Conservation (phyloP, 768 basidiomycete genomes). For the Mycena filopes region DNA sequence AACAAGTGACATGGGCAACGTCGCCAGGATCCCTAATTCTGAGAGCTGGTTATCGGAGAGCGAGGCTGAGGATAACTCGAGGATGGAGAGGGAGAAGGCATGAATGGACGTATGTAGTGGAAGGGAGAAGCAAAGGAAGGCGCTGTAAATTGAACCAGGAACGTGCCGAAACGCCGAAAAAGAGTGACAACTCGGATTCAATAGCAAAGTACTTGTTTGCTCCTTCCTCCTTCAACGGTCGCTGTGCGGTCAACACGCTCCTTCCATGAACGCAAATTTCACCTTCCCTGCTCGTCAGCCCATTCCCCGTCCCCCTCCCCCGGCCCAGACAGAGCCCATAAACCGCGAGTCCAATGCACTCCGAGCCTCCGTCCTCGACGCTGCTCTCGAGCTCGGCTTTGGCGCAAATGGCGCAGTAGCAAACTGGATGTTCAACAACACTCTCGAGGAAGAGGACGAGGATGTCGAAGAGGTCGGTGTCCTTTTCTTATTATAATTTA, state of each 20-base stretch:
- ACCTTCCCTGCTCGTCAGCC: slow-evolving; percentile 44
- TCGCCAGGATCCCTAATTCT: too few species aligned
- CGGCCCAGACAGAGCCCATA: slow-evolving; percentile 28
- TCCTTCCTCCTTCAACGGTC: slow-evolving; percentile 5
- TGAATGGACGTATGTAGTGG: too few species aligned
- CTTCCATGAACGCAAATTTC: slow-evolving; percentile 46
- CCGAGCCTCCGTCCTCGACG: slow-evolving; percentile 80
- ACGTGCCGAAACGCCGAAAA: not conserved
- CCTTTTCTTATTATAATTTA: not conserved
- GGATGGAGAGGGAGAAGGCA: too few species aligned
- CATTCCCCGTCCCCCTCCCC: slow-evolving; percentile 36
- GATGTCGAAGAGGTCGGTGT: slow-evolving; percentile 46
- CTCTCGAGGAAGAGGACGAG: slow-evolving; percentile 67
- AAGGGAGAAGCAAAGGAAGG: too few species aligned
- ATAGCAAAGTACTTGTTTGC: too few species aligned
- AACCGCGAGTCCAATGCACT: slow-evolving; percentile 67
- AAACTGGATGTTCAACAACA: slow-evolving; percentile 78
- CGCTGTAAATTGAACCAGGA: too few species aligned
- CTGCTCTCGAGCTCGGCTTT: slow-evolving; percentile 74
- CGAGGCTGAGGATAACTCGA: too few species aligned
- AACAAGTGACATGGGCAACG: slow-evolving; percentile 5
- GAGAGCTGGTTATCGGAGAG: too few species aligned
- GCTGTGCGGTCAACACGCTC: slow-evolving; percentile 31
- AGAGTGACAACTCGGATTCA: not conserved
- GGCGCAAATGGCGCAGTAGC: slow-evolving; percentile 68